Base-by-base conservation (phyloP, 495 filamentous ascomycete genomes). In the Aspergillus campestris region DNA sequence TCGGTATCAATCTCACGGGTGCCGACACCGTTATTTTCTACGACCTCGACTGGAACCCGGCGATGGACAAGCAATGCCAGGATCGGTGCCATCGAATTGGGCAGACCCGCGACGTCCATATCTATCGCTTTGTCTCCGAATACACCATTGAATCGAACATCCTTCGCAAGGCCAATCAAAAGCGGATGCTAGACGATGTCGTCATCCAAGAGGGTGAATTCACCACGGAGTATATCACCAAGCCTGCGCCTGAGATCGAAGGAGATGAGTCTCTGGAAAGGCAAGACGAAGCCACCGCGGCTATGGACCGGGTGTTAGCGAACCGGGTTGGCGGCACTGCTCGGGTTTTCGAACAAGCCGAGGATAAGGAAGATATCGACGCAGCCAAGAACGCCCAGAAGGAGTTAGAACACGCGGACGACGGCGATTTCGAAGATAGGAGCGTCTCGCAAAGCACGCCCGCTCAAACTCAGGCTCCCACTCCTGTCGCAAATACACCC, bases 61-160 rank as follows among this genome's bases (percentile, higher is more conserved):
- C 94, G 8, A 99, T 99, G 94, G 94, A 99, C 65, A 95, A 95
- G 58, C 94, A 99, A 63, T 99, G 94, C 60, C 94, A 97, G 66
- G 94, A 99, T 59, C 84, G 94, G 51, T 91, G 87, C 51, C 94
- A 99, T 62, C 89, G 94, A 42, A 99, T 99, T 56, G 94, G 94
- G 3, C 94, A 99, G 64, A 97, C 94, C 0, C 82, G 94, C 27
- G 94, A 99, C 58, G 94, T 99, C 33, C 91, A 97, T 57, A 96
- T 99, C 56, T 99, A 96, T 66, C 86, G 92, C 6, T 84, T 99
- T 34, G 91, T 99, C 27, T 90, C 84, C 14, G 94, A 99, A 67
- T 87, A 95, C 62, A 99, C 94, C 1, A 97, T 99, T 44, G 94
- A 99, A 64, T 92, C 89, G 52, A 99, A 99, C 60, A 99, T 99